Conservation (phyloP, 1,284 basidiomycete species). For the Ceratobasidium sp. region DNA sequence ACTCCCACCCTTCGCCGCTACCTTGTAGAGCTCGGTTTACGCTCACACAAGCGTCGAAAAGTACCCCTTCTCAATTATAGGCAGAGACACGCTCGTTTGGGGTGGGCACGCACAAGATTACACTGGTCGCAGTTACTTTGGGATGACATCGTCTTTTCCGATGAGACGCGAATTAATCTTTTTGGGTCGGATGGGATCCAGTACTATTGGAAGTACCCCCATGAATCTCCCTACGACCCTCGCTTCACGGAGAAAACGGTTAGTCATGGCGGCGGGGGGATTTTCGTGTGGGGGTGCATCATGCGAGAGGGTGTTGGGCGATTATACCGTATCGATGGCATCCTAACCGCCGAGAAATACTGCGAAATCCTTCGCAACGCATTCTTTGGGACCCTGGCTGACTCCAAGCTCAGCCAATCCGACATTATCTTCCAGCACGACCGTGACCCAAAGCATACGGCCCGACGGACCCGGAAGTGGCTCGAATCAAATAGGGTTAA, state of each 20-base stretch:
- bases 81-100: neutral
- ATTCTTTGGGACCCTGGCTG: conserved; percentile 12
- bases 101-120: neutral
- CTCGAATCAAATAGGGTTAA: neutral
- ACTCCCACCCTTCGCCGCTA: neutral
- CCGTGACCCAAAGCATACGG: conserved; percentile 21
- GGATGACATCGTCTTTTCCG: conserved; percentile 25
- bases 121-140: neutral
- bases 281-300: conserved; percentile 40
- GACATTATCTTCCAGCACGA: conserved; percentile 36
- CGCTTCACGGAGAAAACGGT: conserved; percentile 8
- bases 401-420: conserved; percentile 4
- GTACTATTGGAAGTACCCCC: conserved; percentile 14
- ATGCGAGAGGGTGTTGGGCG: conserved; percentile 29
- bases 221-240: conserved; percentile 17
- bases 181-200: conserved; percentile 1
- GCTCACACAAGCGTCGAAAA: neutral
- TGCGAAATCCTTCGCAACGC: conserved; percentile 5
- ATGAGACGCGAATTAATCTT: neutral
- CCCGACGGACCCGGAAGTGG: neutral
- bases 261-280: neutral
- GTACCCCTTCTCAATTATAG: neutral
- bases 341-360: conserved; percentile 3
- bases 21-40: neutral
- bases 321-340: conserved; percentile 13